Conservation (phyloP, 257 asterid species). For the Solanum boliviense region DNA sequence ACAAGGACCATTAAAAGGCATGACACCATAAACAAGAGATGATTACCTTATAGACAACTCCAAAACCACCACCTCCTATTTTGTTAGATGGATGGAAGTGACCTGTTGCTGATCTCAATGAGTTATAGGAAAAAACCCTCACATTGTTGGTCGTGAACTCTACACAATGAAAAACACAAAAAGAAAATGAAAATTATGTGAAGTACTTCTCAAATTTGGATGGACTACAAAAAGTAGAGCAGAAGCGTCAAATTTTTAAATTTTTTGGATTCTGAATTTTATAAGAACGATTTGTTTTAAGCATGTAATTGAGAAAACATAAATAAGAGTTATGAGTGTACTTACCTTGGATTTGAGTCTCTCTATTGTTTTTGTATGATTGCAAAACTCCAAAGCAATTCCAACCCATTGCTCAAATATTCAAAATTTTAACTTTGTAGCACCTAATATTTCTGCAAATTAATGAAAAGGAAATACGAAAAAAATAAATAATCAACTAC, state of each 20-base stretch:
- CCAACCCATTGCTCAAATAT: slow-evolving; percentile 24
- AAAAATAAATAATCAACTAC: too few species aligned
- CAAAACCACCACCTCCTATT: slow-evolving; percentile 81
- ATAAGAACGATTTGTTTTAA: too few species aligned
- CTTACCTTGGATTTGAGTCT: slow-evolving; percentile 31
- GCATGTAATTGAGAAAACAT: too few species aligned
- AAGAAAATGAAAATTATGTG: background rate
- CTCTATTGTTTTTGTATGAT: slow-evolving; percentile 23
- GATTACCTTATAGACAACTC: slow-evolving; percentile 60
- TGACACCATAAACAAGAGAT: background rate
- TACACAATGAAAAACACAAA: slow-evolving; percentile 9
- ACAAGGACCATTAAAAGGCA: background rate
- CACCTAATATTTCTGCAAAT: background rate
- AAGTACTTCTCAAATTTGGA: too few species aligned
- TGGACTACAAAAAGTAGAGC: background rate
- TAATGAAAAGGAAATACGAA: background rate
- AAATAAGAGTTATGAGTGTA: background rate
- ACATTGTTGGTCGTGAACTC: slow-evolving; percentile 45
- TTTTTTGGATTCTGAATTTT: too few species aligned
- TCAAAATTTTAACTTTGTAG: background rate
- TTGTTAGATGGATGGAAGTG: slow-evolving; percentile 55
- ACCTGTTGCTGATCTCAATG: slow-evolving; percentile 63
- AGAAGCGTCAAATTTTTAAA: too few species aligned
- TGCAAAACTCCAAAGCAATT: slow-evolving; percentile 48
- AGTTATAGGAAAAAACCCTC: slow-evolving; percentile 39